Evolutionary conservation across 2,329 filamentous ascomycete genomes (phyloP), one percentile per base, ranked within the genome.

Genomic region (Claviceps capensis): DNA sequence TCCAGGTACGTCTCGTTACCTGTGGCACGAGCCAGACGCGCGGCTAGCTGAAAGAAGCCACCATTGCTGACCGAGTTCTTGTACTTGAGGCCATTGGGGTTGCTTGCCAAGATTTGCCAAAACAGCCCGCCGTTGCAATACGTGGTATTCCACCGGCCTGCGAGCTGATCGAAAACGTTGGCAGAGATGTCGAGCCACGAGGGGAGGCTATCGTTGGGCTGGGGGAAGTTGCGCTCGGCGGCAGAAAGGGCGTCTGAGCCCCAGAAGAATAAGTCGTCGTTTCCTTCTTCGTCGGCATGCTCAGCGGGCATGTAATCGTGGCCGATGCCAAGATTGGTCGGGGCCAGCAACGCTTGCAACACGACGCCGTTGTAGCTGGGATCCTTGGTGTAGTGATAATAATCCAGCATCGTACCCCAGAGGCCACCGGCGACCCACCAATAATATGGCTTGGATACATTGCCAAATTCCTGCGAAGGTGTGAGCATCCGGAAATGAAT

Each of bases 41-140:
- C 86, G 4, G 84, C 82, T 13, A 95, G 74, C 61, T 90, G 84
- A 66, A 94, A 90, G 63, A 93, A 81, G n/a, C 82, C 83, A 43
- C 86, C 87, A 64, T 93, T 93, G 55, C 82, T 83, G 59, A 90
- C 79, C 6, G 82, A 77, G 69, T 91, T 91, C 68, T 90, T 93
- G 76, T 94, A 93, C 61, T 81, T 76, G 64, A 89, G 83, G 13
- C 88, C 88, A 55, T 81, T 81, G 47, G 72, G 70, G 63, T 94
- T 91, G 59, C 77, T 79, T 1, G 76, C 69, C 64, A 83, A 90
- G 58, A 95, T 88, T 70, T 95, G 88, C 86, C 86, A 91, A 53
- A 80, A 74, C 48, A 93, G 69, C 4, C 88, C 88, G 54, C 88
- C 88, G 23, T 73, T 74, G 61, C 88, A 94, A 41, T 71, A 67